Base-by-base conservation (phyloP, 768 basidiomycete genomes). In the Tylopilus cervinicoccineus region DNA sequence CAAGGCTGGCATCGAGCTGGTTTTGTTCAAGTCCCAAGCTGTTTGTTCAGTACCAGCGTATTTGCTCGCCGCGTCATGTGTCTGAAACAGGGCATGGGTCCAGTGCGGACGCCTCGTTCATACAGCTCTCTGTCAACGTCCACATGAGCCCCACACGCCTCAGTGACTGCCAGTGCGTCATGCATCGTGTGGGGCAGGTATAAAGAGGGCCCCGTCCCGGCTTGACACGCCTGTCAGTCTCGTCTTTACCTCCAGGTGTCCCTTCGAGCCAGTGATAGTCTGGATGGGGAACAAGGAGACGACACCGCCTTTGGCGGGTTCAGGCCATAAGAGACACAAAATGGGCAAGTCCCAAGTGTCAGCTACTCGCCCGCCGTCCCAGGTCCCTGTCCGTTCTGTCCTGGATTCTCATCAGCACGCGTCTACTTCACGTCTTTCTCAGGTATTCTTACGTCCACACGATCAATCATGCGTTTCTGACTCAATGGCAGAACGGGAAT, bases 1-100 rank as follows among this genome's bases (percentile, higher is more conserved):
- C 54, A 79, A 69, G 48, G 75, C 61, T 26, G 59, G 45, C 62
- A 65, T 62, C 2, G 48, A 43, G 42, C 41, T 28, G 43, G 47
- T 36, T 47, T 45, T 36, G 48, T 52, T 24, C 45, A 44, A 36
- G 52, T 43, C n/a, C n/a, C n/a, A n/a, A n/a, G n/a, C n/a, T n/a
- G n/a, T n/a, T n/a, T n/a, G n/a, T n/a, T n/a, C n/a, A n/a, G n/a
- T n/a, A n/a, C n/a, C n/a, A n/a, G n/a, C n/a, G n/a, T n/a, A n/a
- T n/a, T n/a, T n/a, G n/a, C n/a, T n/a, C n/a, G n/a, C n/a, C n/a
- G n/a, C n/a, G n/a, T n/a, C n/a, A n/a, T n/a, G n/a, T n/a, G n/a
- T n/a, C n/a, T n/a, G n/a, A n/a, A n/a, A n/a, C n/a, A n/a, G n/a
- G n/a, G n/a, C n/a, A n/a, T n/a, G n/a, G n/a, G n/a, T n/a, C n/a